These are phyloP conservation scores for Trichoderma pleuroti DNA, from an alignment of 2,329 filamentous ascomycete genomes.

Conservation along the genomic window DNA sequence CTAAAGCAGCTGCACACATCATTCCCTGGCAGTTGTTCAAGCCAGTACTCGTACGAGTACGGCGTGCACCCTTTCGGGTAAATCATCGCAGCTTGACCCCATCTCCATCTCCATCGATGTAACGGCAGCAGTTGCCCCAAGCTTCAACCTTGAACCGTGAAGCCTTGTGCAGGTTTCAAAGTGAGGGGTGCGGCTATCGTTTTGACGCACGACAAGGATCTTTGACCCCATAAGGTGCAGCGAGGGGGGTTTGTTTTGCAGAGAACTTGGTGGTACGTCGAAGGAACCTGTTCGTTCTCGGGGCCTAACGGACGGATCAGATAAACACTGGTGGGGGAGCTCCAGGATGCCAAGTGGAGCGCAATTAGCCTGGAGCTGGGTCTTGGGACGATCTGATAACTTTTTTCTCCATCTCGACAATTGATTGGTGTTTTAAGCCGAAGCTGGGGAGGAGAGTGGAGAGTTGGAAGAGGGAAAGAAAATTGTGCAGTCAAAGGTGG, in stretches of 20 bases:
- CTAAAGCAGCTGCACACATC: background rate
- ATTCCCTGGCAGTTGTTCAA: background rate
- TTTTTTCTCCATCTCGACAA: background rate
- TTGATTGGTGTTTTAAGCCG: slow-evolving; percentile 1
- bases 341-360: background rate
- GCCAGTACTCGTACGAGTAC: background rate
- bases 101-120: background rate
- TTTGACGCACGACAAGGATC: background rate
- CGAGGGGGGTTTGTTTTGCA: background rate
- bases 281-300: background rate
- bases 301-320: slow-evolving; percentile 6
- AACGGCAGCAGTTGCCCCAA: background rate
- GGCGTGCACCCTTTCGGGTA: background rate
- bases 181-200: background rate
- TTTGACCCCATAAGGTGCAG: background rate
- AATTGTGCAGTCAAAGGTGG: background rate
- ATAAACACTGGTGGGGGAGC: slow-evolving; percentile 7
- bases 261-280: background rate
- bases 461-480: background rate
- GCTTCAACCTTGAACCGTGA: background rate
- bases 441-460: background rate
- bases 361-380: background rate
- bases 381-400: slow-evolving; percentile 14
- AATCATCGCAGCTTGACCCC: background rate
- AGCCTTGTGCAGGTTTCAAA: background rate